Conservation (phyloP, 2,329 filamentous ascomycete species). For the Amesomyces nigricolor region DNA sequence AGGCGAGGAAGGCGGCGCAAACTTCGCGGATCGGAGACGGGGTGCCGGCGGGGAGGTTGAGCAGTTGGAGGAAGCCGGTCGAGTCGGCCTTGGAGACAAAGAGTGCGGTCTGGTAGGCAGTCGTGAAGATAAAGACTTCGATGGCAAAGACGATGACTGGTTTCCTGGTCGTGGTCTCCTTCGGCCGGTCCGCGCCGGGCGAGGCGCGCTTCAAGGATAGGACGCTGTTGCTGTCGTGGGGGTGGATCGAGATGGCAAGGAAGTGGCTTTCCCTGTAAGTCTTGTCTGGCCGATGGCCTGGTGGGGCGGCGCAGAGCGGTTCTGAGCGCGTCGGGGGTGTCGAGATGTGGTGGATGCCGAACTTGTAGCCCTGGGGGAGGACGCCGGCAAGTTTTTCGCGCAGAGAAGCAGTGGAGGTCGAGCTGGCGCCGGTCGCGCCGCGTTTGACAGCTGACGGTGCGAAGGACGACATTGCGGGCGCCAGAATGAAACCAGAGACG, state of each 20-base stretch:
- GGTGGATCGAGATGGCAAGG: conserved; percentile 47
- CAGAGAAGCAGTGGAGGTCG: conserved; percentile 23
- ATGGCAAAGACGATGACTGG: conserved; percentile 74
- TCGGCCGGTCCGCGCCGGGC: conserved; percentile 25
- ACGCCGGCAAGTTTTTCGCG: conserved; percentile 41
- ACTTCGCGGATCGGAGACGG: conserved; percentile 70
- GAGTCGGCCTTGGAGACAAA: conserved; percentile 98
- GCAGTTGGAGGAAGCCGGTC: conserved; percentile 72
- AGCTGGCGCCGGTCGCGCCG: conserved; percentile 2
- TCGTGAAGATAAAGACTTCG: conserved; percentile 83
- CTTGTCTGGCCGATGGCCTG: conserved; percentile 62
- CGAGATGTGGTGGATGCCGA: conserved; percentile 79
- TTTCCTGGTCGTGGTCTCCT: conserved; percentile 27
- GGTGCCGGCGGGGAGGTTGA: conserved; percentile 56
- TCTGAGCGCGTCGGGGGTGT: conserved; percentile 71
- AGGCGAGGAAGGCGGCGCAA: conserved; percentile 68
- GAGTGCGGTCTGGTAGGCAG: conserved; percentile 71
- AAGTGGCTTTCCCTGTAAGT: conserved; percentile 88
- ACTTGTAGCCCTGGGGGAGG: conserved; percentile 50
- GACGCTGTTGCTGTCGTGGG: conserved; percentile 7
- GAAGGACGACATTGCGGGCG: conserved; percentile 17
- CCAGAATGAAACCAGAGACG: neutral
- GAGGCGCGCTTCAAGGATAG: conserved; percentile 16
- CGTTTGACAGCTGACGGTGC: conserved; percentile 16
- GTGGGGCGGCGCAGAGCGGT: conserved; percentile 74